Base-by-base conservation (phyloP, 2,329 filamentous ascomycete species). In the Capronia epimyces region DNA sequence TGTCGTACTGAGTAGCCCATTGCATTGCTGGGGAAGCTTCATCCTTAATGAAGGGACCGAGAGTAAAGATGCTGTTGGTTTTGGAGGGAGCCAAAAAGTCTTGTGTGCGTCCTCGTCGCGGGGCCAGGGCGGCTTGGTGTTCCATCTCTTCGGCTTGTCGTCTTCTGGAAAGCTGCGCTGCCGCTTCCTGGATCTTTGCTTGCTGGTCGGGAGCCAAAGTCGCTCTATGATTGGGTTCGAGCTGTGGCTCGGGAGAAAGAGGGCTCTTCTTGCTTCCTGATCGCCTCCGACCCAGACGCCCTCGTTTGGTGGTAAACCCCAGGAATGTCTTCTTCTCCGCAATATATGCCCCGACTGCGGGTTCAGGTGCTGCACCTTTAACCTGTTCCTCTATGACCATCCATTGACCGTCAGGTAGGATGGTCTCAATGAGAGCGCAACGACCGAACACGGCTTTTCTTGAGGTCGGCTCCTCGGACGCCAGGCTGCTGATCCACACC, bases 401-500 rank as follows among this genome's bases (percentile, higher is more conserved):
- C 93, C 93, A 98, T 56, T 84, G 85, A 18, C 89, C 88, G 47
- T 82, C 81, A 36, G 78, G 75, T 54, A 97, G 93, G 12, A 80
- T 76, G 0, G 93, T 97, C 68, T 98, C 93, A 40, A 97, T 80
- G 32, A 98, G 78, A 16, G 93, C 89, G 64, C 93, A 98, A 57
- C 93, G 81, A 31, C 93, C 93, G 66, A 98, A 98, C 0, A 90
- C 89, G 4, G 90, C 85, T 67, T 98, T 98, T 54, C 93, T 82
- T 41, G 84, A 79, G 0, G 82, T 70, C 0, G 90, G 87, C 71
- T 98, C 93, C 64, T 98, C 93, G 0, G 83, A 86, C 1, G 91
- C 89, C 63, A 98, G 73, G 75, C 91, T 97, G 61, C 83, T 94
- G 78, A 98, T 97, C 93, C 93, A 98, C 3, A 97, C 93, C 91